These are phyloP conservation scores for Evernia prunastri DNA, from an alignment of 495 filamentous ascomycete species.

Conservation along the genomic window DNA sequence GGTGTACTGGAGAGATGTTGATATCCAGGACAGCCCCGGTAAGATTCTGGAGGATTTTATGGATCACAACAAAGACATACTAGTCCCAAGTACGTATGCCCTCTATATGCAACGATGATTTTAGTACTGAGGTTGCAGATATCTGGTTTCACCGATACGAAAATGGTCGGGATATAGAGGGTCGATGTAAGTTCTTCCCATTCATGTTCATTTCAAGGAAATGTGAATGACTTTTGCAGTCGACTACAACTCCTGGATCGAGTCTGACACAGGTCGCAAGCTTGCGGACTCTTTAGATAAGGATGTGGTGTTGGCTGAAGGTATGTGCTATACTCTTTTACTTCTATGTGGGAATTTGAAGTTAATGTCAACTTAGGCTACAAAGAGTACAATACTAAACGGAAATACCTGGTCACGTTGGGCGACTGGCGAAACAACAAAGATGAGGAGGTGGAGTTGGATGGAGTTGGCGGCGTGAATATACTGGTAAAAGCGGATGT, in stretches of 20 bases:
- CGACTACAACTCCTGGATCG: slow-evolving; percentile 99
- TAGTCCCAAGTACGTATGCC: slow-evolving; percentile 80
- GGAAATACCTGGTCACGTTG: slow-evolving; percentile 77
- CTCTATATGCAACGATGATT: background rate
- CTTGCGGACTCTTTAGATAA: slow-evolving; percentile 66
- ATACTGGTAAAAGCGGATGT: slow-evolving; percentile 97
- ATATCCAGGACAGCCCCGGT: slow-evolving; percentile 83
- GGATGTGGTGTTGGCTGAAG: slow-evolving; percentile 81
- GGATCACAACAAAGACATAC: slow-evolving; percentile 82
- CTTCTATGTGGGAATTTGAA: background rate
- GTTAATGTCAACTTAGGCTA: slow-evolving; percentile 53
- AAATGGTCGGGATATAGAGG: slow-evolving; percentile 80
- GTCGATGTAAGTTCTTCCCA: slow-evolving; percentile 31
- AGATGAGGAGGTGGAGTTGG: slow-evolving; percentile 81
- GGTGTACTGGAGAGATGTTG: slow-evolving; percentile 98
- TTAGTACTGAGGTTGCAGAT: slow-evolving; percentile 46
- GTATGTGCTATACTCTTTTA: slow-evolving; percentile 33
- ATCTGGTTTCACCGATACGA: slow-evolving; percentile 97
- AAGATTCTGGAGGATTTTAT: slow-evolving; percentile 93
- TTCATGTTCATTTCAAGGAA: slow-evolving; percentile 10
- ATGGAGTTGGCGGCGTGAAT: slow-evolving; percentile 95
- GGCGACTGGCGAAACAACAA: slow-evolving; percentile 89
- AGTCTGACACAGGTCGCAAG: slow-evolving; percentile 74
- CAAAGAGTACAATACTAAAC: slow-evolving; percentile 83
- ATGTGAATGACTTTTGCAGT: slow-evolving; percentile 45